Base-by-base conservation (phyloP, 1,139 yeast genomes). In the Candida sp. region DNA sequence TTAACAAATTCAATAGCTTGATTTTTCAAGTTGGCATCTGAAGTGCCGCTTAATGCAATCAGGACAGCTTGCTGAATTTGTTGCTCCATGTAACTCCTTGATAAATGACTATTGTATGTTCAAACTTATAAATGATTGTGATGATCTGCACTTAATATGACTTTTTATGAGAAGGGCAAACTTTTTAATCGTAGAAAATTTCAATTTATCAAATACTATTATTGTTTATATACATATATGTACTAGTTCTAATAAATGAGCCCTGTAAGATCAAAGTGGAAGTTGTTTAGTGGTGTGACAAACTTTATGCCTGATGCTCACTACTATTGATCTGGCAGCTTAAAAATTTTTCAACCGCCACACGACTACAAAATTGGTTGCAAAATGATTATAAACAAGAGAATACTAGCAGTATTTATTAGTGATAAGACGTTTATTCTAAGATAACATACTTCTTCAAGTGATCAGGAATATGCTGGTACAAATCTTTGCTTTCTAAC, bases 11-110 rank as follows among this genome's bases (percentile, higher is more conserved):
- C 84, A 50, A 87, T 75, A 27, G 99, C 99, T 72, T 91, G 97
- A 52, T 78, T 81, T 57, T 87, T 86, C 46, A 91, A 70, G 38
- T 64, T 68, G 22, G 76, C 70, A 61, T 88, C 95, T 21, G 87
- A 79, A n/a, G 84, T 73, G 39, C 88, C 87, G 59, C 84, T 82
- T 50, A 89, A 80, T 33, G 97, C 98, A 51, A 91, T 84, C 53
- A 82, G 85, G 44, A 93, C 96, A 40, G 97, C 99, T 70, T 90
- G 96, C 64, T 81, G 91, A 60, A 93, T 87, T 72, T 90, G 96
- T 55, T 81, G 79, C 55, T 87, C 90, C 95, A 88, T 87, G 29
- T 7, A 41, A 36, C 30, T 36, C n/a, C 32, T 36, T 23, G 21
- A 22, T 7, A 12, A 12, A 12, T 22, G 21, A 23, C 11, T 11